Evolutionary conservation across 2,329 filamentous ascomycete species (phyloP), one percentile per base, ranked within the genome.

Genomic region (Chaetomiaceae sp.): DNA sequence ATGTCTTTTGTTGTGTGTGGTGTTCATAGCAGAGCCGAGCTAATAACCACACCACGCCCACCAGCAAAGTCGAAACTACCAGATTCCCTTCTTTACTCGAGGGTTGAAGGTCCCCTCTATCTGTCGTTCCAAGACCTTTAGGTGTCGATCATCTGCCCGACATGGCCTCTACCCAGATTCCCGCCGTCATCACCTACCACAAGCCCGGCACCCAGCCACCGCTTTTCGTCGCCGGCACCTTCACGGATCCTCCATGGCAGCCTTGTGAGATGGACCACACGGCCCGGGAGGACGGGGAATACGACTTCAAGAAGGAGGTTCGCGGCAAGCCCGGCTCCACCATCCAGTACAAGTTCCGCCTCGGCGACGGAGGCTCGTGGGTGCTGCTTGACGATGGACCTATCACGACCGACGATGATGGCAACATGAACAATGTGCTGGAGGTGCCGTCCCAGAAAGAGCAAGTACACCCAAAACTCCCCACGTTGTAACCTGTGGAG

Each of bases 341-440:
- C 51, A 80, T 88, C 57, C 82, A 87, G 61, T 91, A 89, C 75
- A 90, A 89, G 67, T 86, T 90, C 59, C 78, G 84, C 25, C 70
- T 86, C 31, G 85, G 85, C 9, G 65, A 74, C 17, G 80, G 79
- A 42, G 78, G 87, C 56, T 87, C 82, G 80, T 88, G 85, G 85
- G 72, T 82, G 20, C 66, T 87, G 40, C 80, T 89, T 58, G 81
- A 87, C 51, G 72, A 71, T 39, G 73, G 75, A 48, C 77, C 80
- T 13, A 81, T 74, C 48, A 70, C 66, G 21, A 69, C 66, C 45
- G 76, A 79, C 55, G 63, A 63, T 6, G 59, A 62, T 20, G 76
- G 76, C 9, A 78, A 77, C 50, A 61, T 66, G 50, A 79, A 79
- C 63, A 77, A 77, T 54, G 51, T 75, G 17, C 50, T 78, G 31